Evolutionary conservation across 2,329 filamentous ascomycete species (phyloP).

Genomic region (Colletotrichum sp.): DNA sequence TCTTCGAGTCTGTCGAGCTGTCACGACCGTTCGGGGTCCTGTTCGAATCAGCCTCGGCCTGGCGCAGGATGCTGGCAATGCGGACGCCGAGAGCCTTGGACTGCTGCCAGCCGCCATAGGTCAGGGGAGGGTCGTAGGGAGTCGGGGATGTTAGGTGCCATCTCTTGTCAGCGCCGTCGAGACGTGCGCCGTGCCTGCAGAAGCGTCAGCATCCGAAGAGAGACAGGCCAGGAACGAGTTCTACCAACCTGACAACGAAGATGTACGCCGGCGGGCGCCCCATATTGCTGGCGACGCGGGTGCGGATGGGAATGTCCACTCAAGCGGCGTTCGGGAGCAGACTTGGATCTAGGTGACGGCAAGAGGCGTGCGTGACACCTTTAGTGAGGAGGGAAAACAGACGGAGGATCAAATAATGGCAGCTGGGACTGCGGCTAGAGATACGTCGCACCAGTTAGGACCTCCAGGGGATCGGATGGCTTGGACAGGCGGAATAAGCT

Average conservation of each 20-base stretch:
- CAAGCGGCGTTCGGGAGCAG: not conserved
- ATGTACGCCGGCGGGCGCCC: conserved; percentile 47
- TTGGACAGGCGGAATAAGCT: conserved; percentile 11
- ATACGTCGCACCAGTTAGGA: not conserved
- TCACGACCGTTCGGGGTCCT: conserved; percentile 22
- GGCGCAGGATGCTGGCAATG: conserved; percentile 75
- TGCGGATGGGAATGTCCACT: not conserved
- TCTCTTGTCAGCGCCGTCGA: conserved; percentile 92
- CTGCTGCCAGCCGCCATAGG: conserved; percentile 93
- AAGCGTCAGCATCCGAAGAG: not conserved
- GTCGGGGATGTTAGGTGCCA: conserved; percentile 94
- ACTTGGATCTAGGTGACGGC: not conserved
- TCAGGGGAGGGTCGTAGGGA: conserved; percentile 94
- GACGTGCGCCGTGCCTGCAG: conserved; percentile 80
- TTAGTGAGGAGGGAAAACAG: not conserved
- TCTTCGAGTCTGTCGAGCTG: conserved; percentile 31
- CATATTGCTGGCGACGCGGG: conserved; percentile 32
- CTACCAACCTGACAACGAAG: conserved; percentile 47
- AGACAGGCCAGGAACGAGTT: not conserved
- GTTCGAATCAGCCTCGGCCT: conserved; percentile 50
- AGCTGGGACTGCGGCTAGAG: not conserved
- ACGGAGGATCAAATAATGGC: not conserved
- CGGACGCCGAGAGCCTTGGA: conserved; percentile 80
- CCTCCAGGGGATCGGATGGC: conserved; percentile 7
- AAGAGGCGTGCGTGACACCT: not conserved